Conservation (phyloP, 2,329 filamentous ascomycete species). For the Curvularia spicifera region DNA sequence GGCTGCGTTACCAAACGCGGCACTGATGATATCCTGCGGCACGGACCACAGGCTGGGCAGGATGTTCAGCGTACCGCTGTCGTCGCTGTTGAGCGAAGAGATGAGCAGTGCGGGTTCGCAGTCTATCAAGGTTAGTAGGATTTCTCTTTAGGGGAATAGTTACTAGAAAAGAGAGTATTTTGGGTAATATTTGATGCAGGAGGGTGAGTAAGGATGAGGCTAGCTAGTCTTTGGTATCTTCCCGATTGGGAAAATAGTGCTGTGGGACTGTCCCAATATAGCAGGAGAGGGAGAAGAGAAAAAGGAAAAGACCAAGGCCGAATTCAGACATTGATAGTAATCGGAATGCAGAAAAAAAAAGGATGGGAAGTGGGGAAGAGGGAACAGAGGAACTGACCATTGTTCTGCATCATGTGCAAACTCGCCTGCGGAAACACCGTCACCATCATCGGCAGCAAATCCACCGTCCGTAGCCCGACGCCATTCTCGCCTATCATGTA, state of each 20-base stretch:
- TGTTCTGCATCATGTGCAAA: constrained; percentile 60
- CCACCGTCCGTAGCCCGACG: constrained; percentile 51
- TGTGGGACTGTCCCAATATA: too few relatives aligned
- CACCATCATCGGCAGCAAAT: constrained; percentile 54
- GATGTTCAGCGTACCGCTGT: constrained; percentile 59
- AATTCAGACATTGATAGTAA: too few relatives aligned
- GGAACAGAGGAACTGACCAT: constrained; percentile 46
- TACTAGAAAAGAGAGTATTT: too few relatives aligned
- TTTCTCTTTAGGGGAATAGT: too few relatives aligned
- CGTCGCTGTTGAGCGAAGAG: constrained; percentile 57
- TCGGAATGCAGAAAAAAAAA: neutral
- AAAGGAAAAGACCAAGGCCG: neutral
- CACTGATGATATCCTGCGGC: constrained; percentile 52
- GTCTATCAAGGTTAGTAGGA: constrained; percentile 5
- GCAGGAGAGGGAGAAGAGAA: neutral
- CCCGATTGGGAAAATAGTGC: too few relatives aligned
- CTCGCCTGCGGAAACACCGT: constrained; percentile 59
- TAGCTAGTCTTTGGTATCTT: too few relatives aligned
- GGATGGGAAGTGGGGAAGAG: neutral
- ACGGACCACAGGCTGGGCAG: constrained; percentile 53
- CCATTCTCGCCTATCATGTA: constrained; percentile 62
- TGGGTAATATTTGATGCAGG: too few relatives aligned
- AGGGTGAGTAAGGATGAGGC: too few relatives aligned
- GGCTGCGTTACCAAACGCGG: constrained; percentile 51
- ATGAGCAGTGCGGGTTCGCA: constrained; percentile 59